Evolutionary conservation across 192 early-diverging fungal species (phyloP), one percentile per base, ranked within the genome.

Genomic region (Chytriomyces confervae): DNA sequence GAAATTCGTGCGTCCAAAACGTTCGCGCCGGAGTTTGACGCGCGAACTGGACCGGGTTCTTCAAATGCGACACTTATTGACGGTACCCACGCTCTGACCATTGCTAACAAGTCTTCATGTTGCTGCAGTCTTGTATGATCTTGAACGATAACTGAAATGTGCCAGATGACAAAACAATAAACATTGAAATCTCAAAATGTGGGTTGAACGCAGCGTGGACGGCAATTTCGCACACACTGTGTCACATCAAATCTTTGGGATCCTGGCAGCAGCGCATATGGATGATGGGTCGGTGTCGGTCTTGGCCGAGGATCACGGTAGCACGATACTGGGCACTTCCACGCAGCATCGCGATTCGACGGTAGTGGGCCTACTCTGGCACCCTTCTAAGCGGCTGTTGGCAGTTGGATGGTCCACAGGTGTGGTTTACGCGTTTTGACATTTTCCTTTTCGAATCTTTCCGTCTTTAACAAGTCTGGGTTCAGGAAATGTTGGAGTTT

Each of bases 401-500:
- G 84, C 84, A 10, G 69, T 72, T 20, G 62, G 75, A 20, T 84
- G 84, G 84, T 50, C 50, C 18, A 71, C 73, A 36, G 84, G 84
- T 83, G 61, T 8, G 2, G 1, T 57, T 57, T 57, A 1, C 16
- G 53, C 53, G 53, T 57, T 10, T 57, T 57, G 53, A 57, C 13
- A 20, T 57, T 36, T 36, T 47, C 43, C 67, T 69, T 36, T 16
- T 68, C 0, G 78, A 65, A 11, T 49, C 24, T 66, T 77, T 9
- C 46, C 46, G 4, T 46, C 65, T 57, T 69, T 0, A 20, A 48
- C 18, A 49, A 24, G 47, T 80, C 44, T 69, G 62, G 67, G 57
- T 66, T 20, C 62, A 86, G 86, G 86, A 27, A 74, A 60, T 11
- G 80, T 86, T 44, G 83, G 78, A 5, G 61, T 88, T 1, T 88